These are phyloP conservation scores for Neurospora sp. DNA, from an alignment of 2,329 filamentous ascomycete species.

Conservation along the genomic window DNA sequence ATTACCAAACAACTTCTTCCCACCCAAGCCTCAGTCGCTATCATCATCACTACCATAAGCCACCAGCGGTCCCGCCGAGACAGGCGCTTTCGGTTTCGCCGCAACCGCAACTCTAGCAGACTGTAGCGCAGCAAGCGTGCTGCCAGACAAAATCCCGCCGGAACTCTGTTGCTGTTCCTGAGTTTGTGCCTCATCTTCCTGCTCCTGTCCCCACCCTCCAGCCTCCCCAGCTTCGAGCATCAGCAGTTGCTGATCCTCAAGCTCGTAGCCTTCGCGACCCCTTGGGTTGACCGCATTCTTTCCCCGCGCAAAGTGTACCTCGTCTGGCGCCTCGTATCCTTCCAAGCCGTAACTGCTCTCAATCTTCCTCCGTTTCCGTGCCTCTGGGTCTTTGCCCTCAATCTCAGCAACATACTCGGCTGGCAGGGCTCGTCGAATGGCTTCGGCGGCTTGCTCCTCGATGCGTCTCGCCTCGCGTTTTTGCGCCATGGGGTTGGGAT, in stretches of 20 bases:
- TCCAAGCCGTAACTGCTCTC: conserved; percentile 82
- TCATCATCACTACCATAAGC: conserved; percentile 76
- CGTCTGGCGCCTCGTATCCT: conserved; percentile 88
- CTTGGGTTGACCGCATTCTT: conserved; percentile 53
- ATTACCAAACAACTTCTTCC: conserved; percentile 2
- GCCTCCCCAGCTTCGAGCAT: conserved; percentile 49
- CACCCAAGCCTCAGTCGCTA: conserved; percentile 22
- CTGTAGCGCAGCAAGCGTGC: conserved; percentile 71
- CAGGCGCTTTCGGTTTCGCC: conserved; percentile 42
- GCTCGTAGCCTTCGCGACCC: conserved; percentile 48
- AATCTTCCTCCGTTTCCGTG: conserved; percentile 78
- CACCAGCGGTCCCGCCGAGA: conserved; percentile 62
- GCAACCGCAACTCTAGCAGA: conserved; percentile 43
- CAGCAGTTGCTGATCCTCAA: conserved; percentile 50
- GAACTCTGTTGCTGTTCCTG: conserved; percentile 19
- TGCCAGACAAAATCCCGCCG: conserved; percentile 68
- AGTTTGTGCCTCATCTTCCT: conserved; percentile 26
- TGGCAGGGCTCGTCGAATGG: conserved; percentile 76
- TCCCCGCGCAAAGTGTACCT: conserved; percentile 82
- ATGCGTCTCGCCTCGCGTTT: conserved; percentile 80
- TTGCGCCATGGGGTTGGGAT: conserved; percentile 91
- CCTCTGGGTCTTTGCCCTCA: conserved; percentile 80
- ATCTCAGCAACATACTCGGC: conserved; percentile 88
- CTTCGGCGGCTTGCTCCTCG: conserved; percentile 94
- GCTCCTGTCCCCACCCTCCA: conserved; percentile 29